A percentile compares a stretch with the other conserved stretches of the same genome.
Conservation (phyloP, 106 monocot species). For the Acanthochlamys bracteata region DNA sequence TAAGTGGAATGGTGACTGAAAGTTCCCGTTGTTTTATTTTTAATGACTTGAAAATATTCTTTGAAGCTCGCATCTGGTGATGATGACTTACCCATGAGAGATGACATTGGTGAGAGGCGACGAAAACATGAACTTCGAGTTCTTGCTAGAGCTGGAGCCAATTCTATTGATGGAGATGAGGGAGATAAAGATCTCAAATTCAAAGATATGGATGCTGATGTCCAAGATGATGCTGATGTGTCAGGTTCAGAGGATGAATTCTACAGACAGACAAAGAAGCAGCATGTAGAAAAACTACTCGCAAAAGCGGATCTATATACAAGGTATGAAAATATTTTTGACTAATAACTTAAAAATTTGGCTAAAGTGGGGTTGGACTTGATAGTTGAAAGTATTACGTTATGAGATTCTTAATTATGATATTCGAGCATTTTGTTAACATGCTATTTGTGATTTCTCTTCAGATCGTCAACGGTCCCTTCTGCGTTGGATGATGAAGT, state of each 20-base stretch:
- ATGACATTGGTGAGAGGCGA: slow-evolving; percentile 84
- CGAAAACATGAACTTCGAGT: slow-evolving; percentile 76
- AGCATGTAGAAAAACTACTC: slow-evolving; percentile 36
- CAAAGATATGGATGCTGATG: slow-evolving; percentile 6
- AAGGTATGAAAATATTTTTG: slow-evolving; percentile 20
- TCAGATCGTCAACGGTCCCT: slow-evolving; percentile 29
- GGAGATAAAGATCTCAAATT: neutral
- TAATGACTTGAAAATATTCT: too few relatives aligned
- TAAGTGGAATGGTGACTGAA: too few relatives aligned
- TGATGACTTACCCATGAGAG: slow-evolving; percentile 79
- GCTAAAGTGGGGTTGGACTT: too few relatives aligned
- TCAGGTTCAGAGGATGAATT: slow-evolving; percentile 72
- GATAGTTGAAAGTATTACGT: too few relatives aligned
- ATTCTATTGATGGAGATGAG: slow-evolving; percentile 1
- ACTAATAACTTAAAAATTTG: too few relatives aligned
- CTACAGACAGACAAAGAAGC: slow-evolving; percentile 58
- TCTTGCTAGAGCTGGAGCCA: slow-evolving; percentile 44
- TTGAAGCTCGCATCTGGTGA: slow-evolving; percentile 74
- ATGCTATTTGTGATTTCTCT: neutral
- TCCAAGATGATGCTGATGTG: slow-evolving; percentile 15
- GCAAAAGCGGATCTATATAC: slow-evolving; percentile 42
- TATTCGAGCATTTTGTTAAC: too few relatives aligned
- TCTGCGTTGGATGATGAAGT: slow-evolving; percentile 29
- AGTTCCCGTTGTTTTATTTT: too few relatives aligned
- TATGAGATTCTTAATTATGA: too few relatives aligned